Evolutionary conservation across 176 grass and related monocot species (phyloP).

Genomic region (Guadua angustifolia): DNA sequence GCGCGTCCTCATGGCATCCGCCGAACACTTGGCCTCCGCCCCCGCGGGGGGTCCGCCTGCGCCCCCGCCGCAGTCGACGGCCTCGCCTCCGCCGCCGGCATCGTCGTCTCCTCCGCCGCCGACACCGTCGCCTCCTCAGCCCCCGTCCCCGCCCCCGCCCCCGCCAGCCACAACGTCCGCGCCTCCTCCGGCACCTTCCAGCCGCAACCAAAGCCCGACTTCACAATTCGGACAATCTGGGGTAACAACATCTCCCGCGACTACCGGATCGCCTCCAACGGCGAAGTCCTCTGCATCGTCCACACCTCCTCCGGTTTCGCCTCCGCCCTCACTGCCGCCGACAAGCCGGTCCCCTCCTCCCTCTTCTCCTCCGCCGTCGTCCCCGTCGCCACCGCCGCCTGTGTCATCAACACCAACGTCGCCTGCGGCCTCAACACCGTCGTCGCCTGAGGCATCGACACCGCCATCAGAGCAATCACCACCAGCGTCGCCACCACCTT

Average conservation of each 20-base stretch:
- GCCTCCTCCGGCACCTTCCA: conserved; percentile 29
- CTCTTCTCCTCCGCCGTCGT: conserved; percentile 1
- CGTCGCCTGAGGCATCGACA: not conserved
- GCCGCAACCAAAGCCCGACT: not conserved
- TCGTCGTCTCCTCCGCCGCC: not conserved
- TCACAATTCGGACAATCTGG: not conserved
- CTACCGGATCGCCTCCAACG: not conserved
- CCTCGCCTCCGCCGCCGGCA: conserved; percentile 17
- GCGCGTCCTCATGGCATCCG: conserved; percentile 51
- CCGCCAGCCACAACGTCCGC: not conserved
- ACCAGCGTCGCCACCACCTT: conserved; percentile 27
- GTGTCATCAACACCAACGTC: conserved; percentile 1
- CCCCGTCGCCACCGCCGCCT: conserved; percentile 9
- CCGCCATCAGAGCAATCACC: conserved; percentile 8
- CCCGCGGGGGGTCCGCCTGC: conserved; percentile 31
- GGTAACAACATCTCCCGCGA: not conserved
- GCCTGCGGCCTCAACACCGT: not conserved
- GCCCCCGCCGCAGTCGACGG: not conserved
- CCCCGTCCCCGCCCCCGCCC: not conserved
- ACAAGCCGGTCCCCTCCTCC: conserved; percentile 28
- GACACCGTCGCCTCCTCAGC: not conserved
- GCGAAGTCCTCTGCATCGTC: not conserved
- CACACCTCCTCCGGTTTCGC: conserved; percentile 35
- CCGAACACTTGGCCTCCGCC: conserved; percentile 15
- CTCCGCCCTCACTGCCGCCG: conserved; percentile 34